Base-by-base conservation (phyloP, 306 rosid species). In the Cicer cuneatum region DNA sequence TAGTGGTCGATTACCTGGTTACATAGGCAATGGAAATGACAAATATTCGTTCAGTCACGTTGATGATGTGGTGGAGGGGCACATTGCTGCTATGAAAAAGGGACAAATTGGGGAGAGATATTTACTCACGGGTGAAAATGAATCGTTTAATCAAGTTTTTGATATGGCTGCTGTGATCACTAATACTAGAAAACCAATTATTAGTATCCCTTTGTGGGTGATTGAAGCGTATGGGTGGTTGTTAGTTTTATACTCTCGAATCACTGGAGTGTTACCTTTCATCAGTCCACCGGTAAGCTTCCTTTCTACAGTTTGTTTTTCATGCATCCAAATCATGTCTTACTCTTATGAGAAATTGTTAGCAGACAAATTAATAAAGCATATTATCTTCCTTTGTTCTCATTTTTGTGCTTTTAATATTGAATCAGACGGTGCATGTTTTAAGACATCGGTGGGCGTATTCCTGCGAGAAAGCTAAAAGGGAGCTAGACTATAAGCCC, bases 11-110 rank as follows among this genome's bases (percentile, higher is more conserved):
- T 81, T 94, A 69, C 97, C 98, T 19, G 97, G 97, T 39, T 91
- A 94, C 76, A 24, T 94, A 49, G 97, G 98, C 56, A 1, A 60
- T 29, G 97, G 98, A 48, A 80, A 48, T 43, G 97, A 94, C 40
- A 82, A 41, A 64, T 85, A 71, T 81, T 88, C 98, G 8, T 94
- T 88, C 77, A 88, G 94, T 72, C 97, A 94, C 71, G 88, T 92
- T 3, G 93, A 92, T 57, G 97, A 94, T 71, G 96, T 92, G 46
- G 97, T 86, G 59, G 93, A 88, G 10, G 98, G 93, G 66, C 98
- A 91, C 53, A 82, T 94, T 81, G 83, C 84, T 9, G 97, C 91
- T 2, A 82, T 91, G 95, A 37, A 65, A 42, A 87, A 82, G 69
- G 97, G 97, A 14, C 57, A 69, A 71, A 41, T 38, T n/a, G 98